Evolutionary conservation across 148 eudicot genomes (phyloP), one percentile per base, ranked within the genome.

Genomic region (Spergularia bocconei): DNA sequence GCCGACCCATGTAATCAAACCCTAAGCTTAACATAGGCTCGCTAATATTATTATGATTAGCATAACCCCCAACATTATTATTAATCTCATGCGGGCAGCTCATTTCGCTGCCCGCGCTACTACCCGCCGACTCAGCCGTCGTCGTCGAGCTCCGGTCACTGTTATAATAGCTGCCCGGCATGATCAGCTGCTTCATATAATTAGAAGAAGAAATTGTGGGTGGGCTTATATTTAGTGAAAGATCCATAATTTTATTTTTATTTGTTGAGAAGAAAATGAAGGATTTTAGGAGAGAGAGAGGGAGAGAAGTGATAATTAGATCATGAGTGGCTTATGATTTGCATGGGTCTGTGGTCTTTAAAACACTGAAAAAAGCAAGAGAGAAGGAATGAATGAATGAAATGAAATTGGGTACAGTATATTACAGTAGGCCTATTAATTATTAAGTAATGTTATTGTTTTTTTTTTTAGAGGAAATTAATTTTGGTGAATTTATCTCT

Each of bases 311-410:
- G 12, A 76, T 82, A 78, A 87, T 91, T 87, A 91, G 83, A 79
- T 89, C 86, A 93, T 93, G 96, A 93, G 96, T 93, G 77, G 50
- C 83, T 80, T 81, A 89, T 93, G 90, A 93, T 90, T 90, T 85
- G 91, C 88, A 83, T 91, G 90, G 78, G 61, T 44, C 23, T 73
- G 36, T 73, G 48, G 48, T 44, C 48, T 72, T 79, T 53, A 62
- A 76, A 57, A 70, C 76, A 60, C 66, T 50, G 63, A 41, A 39
- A 25, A 58, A 78, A 14, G 72, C 66, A 74, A 75, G 62, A 75
- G 77, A 50, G 71, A 56, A 41, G 57, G 77, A 48, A 74, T 15
- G 63, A 44, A 52, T 25, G 61, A 70, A 39, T 51, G 73, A 68
- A 21, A 52, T 17, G 47, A 21, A 44, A 41, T 15, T 36, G 67